Base-by-base conservation (phyloP, 805 yeast genomes). In the Nakazawaea anatomiae region DNA sequence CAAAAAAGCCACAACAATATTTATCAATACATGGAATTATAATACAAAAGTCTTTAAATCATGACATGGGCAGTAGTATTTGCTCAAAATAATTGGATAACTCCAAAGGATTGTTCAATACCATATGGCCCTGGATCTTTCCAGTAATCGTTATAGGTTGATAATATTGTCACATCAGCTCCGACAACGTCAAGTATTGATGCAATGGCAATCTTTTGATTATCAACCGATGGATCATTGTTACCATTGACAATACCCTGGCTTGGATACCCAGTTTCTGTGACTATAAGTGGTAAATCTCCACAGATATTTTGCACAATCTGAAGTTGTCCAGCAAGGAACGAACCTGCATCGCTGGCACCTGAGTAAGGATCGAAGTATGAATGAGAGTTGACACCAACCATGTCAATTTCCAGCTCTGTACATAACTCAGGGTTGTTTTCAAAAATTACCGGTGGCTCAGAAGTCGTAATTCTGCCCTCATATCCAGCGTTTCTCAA, bases 231-330 rank as follows among this genome's bases (percentile, higher is more conserved):
- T 54, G 97, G 97, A 39, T 82, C 77, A 58, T 89, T 87, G 47
- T 69, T 68, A 51, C 97, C 97, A 62, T 88, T 82, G 52, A 75
- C 71, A 53, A 63, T 64, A 60, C 97, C 97, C 40, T 73, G 70
- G 58, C 84, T 80, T 59, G 97, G 97, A 65, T 88, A 90, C 42
- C 97, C 97, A 5, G 96, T 89, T 68, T 90, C 97, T 25, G 95
- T 83, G 51, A 90, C 81, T 25, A 72, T 57, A 38, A 87, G 82
- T 6, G 70, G 66, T 65, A 75, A 71, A 52, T 71, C 68, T 31
- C 77, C 70, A 71, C 97, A 90, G 44, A 74, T 68, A 12, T 66
- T 67, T 57, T 75, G 67, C 29, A 83, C 83, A 52, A 83, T 63
- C 27, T 60, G 65, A 55, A 80, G 71, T 70, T 91, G 95, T 34